These are phyloP conservation scores for Aspergillus pseudoglaucus DNA, from an alignment of 2,329 filamentous ascomycete species.

Conservation along the genomic window DNA sequence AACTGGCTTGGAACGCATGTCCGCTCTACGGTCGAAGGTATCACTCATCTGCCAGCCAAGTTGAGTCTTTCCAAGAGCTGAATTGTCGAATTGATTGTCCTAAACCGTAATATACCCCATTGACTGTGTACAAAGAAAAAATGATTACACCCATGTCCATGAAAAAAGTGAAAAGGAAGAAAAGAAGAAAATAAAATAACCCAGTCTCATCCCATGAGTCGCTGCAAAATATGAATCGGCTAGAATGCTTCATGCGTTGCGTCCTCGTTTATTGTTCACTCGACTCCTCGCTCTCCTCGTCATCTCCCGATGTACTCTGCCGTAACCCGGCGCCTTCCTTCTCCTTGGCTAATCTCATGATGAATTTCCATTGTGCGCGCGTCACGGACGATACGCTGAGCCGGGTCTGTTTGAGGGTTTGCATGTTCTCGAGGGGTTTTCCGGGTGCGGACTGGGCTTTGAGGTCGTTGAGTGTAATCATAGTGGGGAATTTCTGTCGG, in stretches of 20 bases:
- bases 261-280: slow-evolving; percentile 3
- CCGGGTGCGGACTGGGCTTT: slow-evolving; percentile 56
- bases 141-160: slow-evolving; percentile 3
- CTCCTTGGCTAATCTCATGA: slow-evolving; percentile 37
- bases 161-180: not conserved
- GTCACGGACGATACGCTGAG: slow-evolving; percentile 63
- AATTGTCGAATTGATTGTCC: not conserved
- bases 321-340: slow-evolving; percentile 10
- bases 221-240: not conserved
- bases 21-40: too few relatives aligned
- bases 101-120: slow-evolving; percentile 2
- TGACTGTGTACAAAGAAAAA: slow-evolving; percentile 12
- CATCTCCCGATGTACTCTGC: slow-evolving; percentile 4
- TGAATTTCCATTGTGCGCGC: slow-evolving; percentile 43
- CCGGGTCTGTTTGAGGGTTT: slow-evolving; percentile 74
- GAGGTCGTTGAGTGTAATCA: slow-evolving; percentile 65
- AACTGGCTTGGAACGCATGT: too few relatives aligned
- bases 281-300: slow-evolving; percentile 10
- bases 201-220: not conserved
- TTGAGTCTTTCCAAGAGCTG: too few relatives aligned
- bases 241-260: not conserved
- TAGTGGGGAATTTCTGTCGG: slow-evolving; percentile 68
- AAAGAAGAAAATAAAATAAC: not conserved
- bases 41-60: too few relatives aligned
- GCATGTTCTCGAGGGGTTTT: slow-evolving; percentile 63